Percentiles rank a stretch among this genome's conserved stretches.
Conservation (phyloP, 2,329 filamentous ascomycete species). For the Allantophomopsis lycopodina region DNA sequence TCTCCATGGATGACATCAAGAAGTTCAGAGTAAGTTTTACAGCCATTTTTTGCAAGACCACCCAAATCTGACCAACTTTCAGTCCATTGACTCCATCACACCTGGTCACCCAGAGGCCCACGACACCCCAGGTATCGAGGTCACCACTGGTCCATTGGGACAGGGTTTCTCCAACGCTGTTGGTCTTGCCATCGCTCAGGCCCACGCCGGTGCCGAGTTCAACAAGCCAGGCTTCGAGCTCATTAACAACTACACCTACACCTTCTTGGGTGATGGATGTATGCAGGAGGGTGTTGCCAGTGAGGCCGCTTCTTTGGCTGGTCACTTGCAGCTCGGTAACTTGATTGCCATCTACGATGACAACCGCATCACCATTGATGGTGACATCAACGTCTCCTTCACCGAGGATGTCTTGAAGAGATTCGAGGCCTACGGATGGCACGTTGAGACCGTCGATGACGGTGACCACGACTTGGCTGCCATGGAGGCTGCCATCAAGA, state of each 20-base stretch:
- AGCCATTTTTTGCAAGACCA: constrained; percentile 1
- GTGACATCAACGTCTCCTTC: constrained; percentile 91
- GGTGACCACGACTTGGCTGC: constrained; percentile 78
- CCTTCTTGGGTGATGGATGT: constrained; percentile 95
- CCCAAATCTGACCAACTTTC: constrained; percentile 7
- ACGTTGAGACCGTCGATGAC: constrained; percentile 70
- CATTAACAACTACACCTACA: constrained; percentile 93
- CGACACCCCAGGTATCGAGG: constrained; percentile 93
- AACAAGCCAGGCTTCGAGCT: constrained; percentile 93
- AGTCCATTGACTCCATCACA: constrained; percentile 57
- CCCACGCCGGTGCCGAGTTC: constrained; percentile 79
- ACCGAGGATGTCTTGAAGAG: constrained; percentile 92
- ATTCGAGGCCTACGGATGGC: constrained; percentile 97
- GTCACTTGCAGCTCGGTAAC: constrained; percentile 96
- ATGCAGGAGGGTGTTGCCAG: constrained; percentile 95
- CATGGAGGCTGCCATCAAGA: constrained; percentile 80
- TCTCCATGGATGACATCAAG: constrained; percentile 88
- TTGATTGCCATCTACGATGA: constrained; percentile 95
- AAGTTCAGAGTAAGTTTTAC: constrained; percentile 67
- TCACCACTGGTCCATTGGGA: constrained; percentile 93
- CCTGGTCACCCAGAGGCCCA: constrained; percentile 94
- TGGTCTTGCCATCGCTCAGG: constrained; percentile 92
- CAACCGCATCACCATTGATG: constrained; percentile 94
- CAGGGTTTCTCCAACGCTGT: constrained; percentile 97
- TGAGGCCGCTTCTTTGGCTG: constrained; percentile 84